Percentiles rank a stretch among this genome's conserved stretches.
These are phyloP conservation scores for Myxozyma udenii DNA, from an alignment of 805 yeast genomes.

Conservation along the genomic window DNA sequence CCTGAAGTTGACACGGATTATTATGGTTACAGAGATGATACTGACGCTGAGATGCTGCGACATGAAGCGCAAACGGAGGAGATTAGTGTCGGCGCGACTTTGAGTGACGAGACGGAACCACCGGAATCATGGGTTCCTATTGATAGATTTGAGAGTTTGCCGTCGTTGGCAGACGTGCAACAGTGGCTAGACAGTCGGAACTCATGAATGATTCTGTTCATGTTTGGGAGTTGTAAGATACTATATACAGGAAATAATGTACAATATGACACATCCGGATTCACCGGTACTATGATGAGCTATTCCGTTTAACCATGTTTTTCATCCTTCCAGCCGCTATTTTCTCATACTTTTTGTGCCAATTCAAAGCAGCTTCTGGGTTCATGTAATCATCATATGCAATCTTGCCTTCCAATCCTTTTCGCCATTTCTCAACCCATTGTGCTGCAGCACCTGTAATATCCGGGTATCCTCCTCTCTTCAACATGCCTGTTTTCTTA, in stretches of 20 bases:
- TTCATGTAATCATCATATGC: constrained; percentile 36
- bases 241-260: background rate
- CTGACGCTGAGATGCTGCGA: constrained; percentile 17
- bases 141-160: constrained; percentile 26
- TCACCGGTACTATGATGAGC: too few relatives aligned
- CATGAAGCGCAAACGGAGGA: constrained; percentile 29
- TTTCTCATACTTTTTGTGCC: constrained; percentile 17
- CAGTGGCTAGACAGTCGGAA: constrained; percentile 19
- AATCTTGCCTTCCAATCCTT: constrained; percentile 47
- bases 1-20: constrained; percentile 33
- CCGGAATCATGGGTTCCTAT: constrained; percentile 18
- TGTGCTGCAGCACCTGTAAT: constrained; percentile 60
- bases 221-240: background rate
- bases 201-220: too few relatives aligned
- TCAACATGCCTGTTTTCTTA: constrained; percentile 11
- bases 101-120: constrained; percentile 8
- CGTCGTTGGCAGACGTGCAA: constrained; percentile 33
- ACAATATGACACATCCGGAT: background rate
- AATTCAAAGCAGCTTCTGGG: constrained; percentile 22
- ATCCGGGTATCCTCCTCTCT: constrained; percentile 41
- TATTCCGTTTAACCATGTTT: too few relatives aligned
- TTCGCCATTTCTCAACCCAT: constrained; percentile 61
- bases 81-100: constrained; percentile 16
- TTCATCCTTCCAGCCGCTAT: too few relatives aligned
- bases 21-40: constrained; percentile 36